phyloP scores from a whole-genome alignment of 1,284 basidiomycete genomes.

The Cryptococcus hybrid region DNA sequence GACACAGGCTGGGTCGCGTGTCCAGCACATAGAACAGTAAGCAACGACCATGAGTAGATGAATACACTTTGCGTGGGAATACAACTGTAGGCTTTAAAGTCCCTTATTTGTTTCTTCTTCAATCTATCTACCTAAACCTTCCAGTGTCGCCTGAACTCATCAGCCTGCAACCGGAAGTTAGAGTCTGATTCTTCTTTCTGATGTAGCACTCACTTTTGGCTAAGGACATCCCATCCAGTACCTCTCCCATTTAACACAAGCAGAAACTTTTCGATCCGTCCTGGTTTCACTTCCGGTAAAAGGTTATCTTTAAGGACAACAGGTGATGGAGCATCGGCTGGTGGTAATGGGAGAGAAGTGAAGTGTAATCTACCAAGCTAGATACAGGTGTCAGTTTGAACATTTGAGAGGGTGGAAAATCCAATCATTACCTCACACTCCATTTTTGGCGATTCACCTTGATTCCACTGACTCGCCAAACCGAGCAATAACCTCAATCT shows the following conservation, averaged over 20 bases:
- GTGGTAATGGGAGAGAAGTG: conserved; percentile 6
- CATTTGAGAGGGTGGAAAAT: not conserved
- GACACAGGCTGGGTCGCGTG: too few relatives aligned
- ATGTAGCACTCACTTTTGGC: conserved; percentile 16
- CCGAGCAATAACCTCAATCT: conserved; percentile 29
- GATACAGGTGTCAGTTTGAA: not conserved
- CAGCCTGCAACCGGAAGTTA: conserved; percentile 4
- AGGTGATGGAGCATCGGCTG: conserved; percentile 2
- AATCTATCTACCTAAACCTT: not conserved
- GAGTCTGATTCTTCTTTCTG: not conserved
- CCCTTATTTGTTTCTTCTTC: too few relatives aligned
- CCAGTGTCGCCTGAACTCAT: conserved; percentile 13
- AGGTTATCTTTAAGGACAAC: conserved; percentile 3
- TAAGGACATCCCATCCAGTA: conserved; percentile 24
- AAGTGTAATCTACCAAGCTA: conserved; percentile 20
- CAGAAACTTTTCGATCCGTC: conserved; percentile 18
- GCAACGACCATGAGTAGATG: too few relatives aligned
- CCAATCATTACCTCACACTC: conserved; percentile 30
- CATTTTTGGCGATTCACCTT: conserved; percentile 27
- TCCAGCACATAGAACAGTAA: too few relatives aligned
- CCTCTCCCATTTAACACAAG: conserved; percentile 28
- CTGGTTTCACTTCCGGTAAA: conserved; percentile 17
- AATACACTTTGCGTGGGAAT: too few relatives aligned
- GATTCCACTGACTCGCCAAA: conserved; percentile 33
- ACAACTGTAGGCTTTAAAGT: too few relatives aligned